Percentiles rank a stretch among this genome's conserved stretches.
These are phyloP conservation scores for Nyssa sinensis DNA, from an alignment of 148 eudicot genomes.

Conservation along the genomic window DNA sequence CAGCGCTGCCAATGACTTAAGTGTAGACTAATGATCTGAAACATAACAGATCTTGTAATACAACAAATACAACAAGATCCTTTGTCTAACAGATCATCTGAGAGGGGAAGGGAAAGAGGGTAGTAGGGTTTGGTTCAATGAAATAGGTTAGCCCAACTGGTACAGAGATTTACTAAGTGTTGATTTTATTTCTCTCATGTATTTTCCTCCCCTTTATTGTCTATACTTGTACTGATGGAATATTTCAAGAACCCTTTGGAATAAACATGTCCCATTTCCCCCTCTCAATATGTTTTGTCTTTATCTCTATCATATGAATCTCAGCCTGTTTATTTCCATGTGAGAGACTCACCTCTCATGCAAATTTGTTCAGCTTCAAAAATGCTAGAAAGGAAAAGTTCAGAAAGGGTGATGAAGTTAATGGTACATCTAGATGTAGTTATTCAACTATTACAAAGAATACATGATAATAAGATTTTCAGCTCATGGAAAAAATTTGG, in stretches of 20 bases:
- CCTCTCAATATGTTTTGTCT: constrained; percentile 5
- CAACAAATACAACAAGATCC: constrained; percentile 28
- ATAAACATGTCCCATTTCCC: constrained; percentile 21
- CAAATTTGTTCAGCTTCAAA: no score
- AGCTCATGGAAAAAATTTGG: no score
- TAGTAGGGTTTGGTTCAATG: constrained; percentile 9
- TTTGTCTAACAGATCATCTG: constrained; percentile 34
- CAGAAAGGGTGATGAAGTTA: no score
- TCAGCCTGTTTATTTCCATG: no score
- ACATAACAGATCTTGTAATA: constrained; percentile 29
- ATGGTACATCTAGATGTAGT: no score
- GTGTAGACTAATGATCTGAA: constrained; percentile 44
- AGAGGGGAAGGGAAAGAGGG: constrained; percentile 12
- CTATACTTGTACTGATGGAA: constrained; percentile 31
- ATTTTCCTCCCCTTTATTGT: constrained; percentile 21
- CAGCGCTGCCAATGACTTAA: constrained; percentile 24
- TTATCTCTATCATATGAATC: neutral
- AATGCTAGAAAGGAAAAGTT: no score
- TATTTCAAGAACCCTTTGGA: constrained; percentile 10
- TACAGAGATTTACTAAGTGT: constrained; percentile 18
- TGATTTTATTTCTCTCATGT: constrained; percentile 10
- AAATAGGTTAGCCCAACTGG: constrained; percentile 14
- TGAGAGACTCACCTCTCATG: no score
- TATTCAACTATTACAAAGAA: no score
- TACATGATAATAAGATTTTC: no score